Conservation (phyloP, 2,329 filamentous ascomycete species). For the Colletotrichum incanum region DNA sequence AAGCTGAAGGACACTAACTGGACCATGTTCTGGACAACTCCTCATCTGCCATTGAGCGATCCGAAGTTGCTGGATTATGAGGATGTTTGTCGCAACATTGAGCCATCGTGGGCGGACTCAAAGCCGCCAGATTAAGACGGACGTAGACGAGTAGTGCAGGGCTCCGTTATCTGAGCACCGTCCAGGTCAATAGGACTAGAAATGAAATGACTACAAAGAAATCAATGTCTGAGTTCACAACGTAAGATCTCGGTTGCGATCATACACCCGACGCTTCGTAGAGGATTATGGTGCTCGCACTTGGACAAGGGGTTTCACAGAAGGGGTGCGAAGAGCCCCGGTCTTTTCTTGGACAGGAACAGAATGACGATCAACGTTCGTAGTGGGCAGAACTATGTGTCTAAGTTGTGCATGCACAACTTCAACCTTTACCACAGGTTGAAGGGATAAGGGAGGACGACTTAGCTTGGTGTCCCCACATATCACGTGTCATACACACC, state of each 20-base stretch:
- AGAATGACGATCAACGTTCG: background rate
- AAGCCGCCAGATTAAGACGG: constrained; percentile 53
- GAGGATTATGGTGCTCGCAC: background rate
- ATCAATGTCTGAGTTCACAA: background rate
- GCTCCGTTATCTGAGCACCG: background rate
- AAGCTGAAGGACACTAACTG: constrained; percentile 88
- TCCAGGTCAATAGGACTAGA: background rate
- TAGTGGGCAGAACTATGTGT: background rate
- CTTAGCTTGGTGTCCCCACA: background rate
- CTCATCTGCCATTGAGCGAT: constrained; percentile 70
- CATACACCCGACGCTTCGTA: background rate
- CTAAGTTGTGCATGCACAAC: background rate
- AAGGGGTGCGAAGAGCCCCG: background rate
- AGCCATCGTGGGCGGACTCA: constrained; percentile 75
- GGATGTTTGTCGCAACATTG: constrained; percentile 77
- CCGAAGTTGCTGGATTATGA: constrained; percentile 78
- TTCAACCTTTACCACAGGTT: background rate
- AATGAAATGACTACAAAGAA: background rate
- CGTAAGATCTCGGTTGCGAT: background rate
- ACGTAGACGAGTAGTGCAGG: background rate
- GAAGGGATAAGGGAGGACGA: background rate
- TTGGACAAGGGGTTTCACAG: background rate
- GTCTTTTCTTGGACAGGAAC: background rate
- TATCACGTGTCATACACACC: constrained; percentile 13
- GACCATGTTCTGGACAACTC: constrained; percentile 99